A percentile compares a stretch with the other conserved stretches of the same genome.
These are phyloP conservation scores for Rhodocollybia butyracea DNA, from an alignment of 768 basidiomycete species.

Conservation along the genomic window DNA sequence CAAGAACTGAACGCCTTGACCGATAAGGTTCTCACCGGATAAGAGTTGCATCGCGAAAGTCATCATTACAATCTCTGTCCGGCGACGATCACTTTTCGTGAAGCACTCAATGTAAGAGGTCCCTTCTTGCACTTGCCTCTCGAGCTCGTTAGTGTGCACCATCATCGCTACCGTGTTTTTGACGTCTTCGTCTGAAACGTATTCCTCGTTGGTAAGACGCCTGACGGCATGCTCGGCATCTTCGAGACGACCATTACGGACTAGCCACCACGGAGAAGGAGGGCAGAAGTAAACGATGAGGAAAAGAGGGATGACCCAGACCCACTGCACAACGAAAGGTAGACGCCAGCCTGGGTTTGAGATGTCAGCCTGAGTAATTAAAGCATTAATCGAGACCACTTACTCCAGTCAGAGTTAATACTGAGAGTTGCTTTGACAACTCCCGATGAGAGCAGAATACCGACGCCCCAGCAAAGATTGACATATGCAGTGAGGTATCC, in stretches of 20 bases:
- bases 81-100: constrained; percentile 14
- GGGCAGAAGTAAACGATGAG: constrained; percentile 15
- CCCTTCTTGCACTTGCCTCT: constrained; percentile 17
- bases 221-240: constrained; percentile 16
- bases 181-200: constrained; percentile 15
- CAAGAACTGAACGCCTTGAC: constrained; percentile 21
- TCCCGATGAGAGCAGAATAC: constrained; percentile 11
- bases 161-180: constrained; percentile 17
- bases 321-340: constrained; percentile 21
- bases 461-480: constrained; percentile 23
- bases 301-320: constrained; percentile 19
- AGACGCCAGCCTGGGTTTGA: constrained; percentile 16
- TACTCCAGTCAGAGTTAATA: constrained; percentile 18
- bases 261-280: constrained; percentile 20
- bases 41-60: constrained; percentile 21
- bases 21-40: constrained; percentile 19
- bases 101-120: constrained; percentile 20
- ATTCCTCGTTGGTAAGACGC: constrained; percentile 13
- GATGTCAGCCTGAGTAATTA: neutral
- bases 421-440: constrained; percentile 17
- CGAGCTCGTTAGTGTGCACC: constrained; percentile 20
- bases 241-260: constrained; percentile 15
- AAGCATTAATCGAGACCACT: neutral
- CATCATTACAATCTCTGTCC: constrained; percentile 24
- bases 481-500: constrained; percentile 21